Evolutionary conservation across 768 basidiomycete genomes (phyloP).

Genomic region (Dentipellis sp.): DNA sequence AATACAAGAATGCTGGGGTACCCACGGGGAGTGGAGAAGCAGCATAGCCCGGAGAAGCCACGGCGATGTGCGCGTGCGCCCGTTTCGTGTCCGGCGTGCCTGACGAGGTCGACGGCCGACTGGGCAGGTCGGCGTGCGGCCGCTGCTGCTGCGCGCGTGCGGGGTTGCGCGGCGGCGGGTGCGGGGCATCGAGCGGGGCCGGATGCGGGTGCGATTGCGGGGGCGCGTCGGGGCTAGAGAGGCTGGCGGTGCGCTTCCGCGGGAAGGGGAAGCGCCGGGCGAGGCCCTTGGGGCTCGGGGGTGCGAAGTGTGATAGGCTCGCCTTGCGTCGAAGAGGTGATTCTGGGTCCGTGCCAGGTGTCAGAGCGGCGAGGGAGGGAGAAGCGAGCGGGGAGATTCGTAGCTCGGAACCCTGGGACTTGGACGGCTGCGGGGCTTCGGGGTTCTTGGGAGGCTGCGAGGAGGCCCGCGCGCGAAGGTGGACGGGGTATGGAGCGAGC

Average conservation of each 20-base stretch:
- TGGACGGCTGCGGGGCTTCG: background rate
- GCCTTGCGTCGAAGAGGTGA: background rate
- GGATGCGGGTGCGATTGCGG: background rate
- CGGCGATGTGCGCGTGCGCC: background rate
- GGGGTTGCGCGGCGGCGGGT: background rate
- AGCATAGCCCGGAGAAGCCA: conserved; percentile 3
- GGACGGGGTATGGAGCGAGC: background rate
- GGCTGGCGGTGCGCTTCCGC: conserved; percentile 8
- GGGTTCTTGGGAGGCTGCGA: background rate
- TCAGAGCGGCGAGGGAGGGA: background rate
- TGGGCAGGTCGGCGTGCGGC: background rate
- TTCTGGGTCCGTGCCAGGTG: background rate
- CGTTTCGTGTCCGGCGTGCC: conserved; percentile 1
- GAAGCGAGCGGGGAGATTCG: background rate
- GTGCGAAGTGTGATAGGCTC: background rate
- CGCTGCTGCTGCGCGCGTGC: background rate
- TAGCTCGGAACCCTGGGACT: background rate
- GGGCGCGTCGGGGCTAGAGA: background rate
- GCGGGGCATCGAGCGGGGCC: background rate
- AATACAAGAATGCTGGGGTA: background rate
- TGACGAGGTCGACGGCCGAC: conserved; percentile 9
- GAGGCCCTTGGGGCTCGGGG: background rate
- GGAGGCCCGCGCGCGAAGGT: background rate
- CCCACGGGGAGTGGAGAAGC: conserved; percentile 6
- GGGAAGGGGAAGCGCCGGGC: background rate